Base-by-base conservation (phyloP, 768 basidiomycete species). In the Leccinum incarnatum region DNA sequence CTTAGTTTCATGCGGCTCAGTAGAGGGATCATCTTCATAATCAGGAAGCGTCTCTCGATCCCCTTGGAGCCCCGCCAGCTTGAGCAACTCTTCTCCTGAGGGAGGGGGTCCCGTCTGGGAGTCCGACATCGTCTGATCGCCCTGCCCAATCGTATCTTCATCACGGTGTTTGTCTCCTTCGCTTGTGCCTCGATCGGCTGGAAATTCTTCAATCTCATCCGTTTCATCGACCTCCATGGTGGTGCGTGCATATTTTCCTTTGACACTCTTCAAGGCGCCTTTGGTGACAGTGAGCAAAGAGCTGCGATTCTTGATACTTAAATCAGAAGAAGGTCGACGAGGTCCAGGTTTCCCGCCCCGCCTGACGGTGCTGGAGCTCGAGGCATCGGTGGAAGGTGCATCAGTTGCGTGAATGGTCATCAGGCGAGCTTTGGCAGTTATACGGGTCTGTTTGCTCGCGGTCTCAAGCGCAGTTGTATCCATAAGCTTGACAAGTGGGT, bases 241-340 rank as follows among this genome's bases (percentile, higher is more conserved):
- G 10, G 54, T 55, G 17, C 54, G 46, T 30, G 59, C 56, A 58
- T 77, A 78, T 30, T 72, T 79, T 11, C 81, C 81, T 64, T 81
- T 83, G 57, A 83, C 70, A 5, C 77, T 81, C 62, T 79, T 81
- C 30, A 84, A 64, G 11, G 69, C 63, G 32, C 85, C 84, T 65
- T 83, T 86, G 8, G 78, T 71, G 19, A 75, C 77, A 6, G 80
- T 84, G 54, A 87, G 72, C 12, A 86, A 69, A 15, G 86, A 86
- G 57, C 80, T 83, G 30, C 74, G 77, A 50, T 71, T 78, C 56
- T 74, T 79, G 51, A 59, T 67, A 34, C 69, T 37, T 32, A 81
- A 58, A 8, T 81, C 79, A 25, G 73, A 63, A 12, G 84, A 83
- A 4, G 80, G 80, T 30, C 79, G 79, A 29, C 81, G 80, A 25